Evolutionary conservation across 2,329 filamentous ascomycete genomes (phyloP).

Genomic region (Fusarium subglutinans): DNA sequence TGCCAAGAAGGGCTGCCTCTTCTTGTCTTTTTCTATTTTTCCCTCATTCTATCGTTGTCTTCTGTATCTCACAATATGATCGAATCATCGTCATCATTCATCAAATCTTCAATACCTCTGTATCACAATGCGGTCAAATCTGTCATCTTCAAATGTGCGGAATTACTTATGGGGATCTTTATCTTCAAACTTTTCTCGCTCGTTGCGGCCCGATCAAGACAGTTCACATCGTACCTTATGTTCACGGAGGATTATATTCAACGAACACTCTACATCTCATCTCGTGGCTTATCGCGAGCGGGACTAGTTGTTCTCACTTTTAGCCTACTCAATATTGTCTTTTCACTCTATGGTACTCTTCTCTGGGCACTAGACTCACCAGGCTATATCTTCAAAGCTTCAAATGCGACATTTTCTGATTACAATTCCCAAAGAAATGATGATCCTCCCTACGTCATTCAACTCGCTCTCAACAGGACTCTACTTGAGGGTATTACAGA

Average conservation of each 20-base stretch:
- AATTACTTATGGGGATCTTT: slow-evolving; percentile 28
- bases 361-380: slow-evolving; percentile 31
- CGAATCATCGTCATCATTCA: neutral
- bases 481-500: neutral
- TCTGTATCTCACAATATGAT: slow-evolving; percentile 7
- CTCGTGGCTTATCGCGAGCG: slow-evolving; percentile 17
- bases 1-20: neutral
- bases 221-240: slow-evolving; percentile 36
- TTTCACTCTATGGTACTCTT: slow-evolving; percentile 23
- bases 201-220: slow-evolving; percentile 20
- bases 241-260: slow-evolving; percentile 33
- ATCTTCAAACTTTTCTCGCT: slow-evolving; percentile 29
- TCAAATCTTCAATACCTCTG: slow-evolving; percentile 25
- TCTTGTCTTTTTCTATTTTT: neutral
- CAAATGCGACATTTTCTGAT: neutral
- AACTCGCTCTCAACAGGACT: neutral
- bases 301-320: slow-evolving; percentile 15
- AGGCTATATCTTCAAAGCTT: slow-evolving; percentile 17
- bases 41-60: too few species aligned
- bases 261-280: slow-evolving; percentile 14
- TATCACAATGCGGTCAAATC: slow-evolving; percentile 36
- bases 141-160: slow-evolving; percentile 25
- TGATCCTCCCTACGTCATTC: slow-evolving; percentile 20
- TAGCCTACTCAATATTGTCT: slow-evolving; percentile 10
- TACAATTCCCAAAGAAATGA: slow-evolving; percentile 1